These are phyloP conservation scores for Fusarium mundagurra DNA, from an alignment of 2,329 filamentous ascomycete species.

Conservation along the genomic window DNA sequence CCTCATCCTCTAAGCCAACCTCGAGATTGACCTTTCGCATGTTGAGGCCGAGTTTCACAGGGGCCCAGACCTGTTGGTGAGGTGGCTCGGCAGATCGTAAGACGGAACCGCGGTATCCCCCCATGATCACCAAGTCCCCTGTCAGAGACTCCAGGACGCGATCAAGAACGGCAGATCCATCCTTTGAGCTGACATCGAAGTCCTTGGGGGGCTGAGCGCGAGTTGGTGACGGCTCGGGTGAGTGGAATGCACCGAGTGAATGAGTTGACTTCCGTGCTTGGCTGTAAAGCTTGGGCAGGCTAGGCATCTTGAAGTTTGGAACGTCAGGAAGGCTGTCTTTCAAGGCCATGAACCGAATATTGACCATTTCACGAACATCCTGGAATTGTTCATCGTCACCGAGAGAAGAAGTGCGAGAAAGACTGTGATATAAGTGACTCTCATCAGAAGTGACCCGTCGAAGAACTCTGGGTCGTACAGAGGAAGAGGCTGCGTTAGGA, in stretches of 20 bases:
- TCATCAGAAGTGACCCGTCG: slow-evolving; percentile 66
- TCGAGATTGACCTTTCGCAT: slow-evolving; percentile 92
- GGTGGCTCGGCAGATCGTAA: slow-evolving; percentile 83
- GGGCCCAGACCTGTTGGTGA: slow-evolving; percentile 91
- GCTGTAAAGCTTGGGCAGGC: slow-evolving; percentile 63
- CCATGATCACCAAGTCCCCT: slow-evolving; percentile 88
- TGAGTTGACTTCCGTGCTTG: slow-evolving; percentile 45
- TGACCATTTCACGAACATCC: slow-evolving; percentile 84
- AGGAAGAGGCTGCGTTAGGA: slow-evolving; percentile 3
- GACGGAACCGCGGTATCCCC: slow-evolving; percentile 91
- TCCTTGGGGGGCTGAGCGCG: slow-evolving; percentile 41
- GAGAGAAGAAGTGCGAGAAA: slow-evolving; percentile 83
- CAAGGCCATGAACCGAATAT: slow-evolving; percentile 89
- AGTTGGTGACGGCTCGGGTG: slow-evolving; percentile 38
- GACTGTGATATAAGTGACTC: slow-evolving; percentile 77
- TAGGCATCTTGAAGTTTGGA: slow-evolving; percentile 78
- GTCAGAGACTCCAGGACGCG: slow-evolving; percentile 72
- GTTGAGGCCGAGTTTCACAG: slow-evolving; percentile 91
- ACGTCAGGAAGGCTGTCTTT: slow-evolving; percentile 85
- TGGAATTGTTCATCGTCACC: slow-evolving; percentile 86
- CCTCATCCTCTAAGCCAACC: slow-evolving; percentile 81
- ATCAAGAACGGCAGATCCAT: slow-evolving; percentile 55
- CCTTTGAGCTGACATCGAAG: slow-evolving; percentile 20
- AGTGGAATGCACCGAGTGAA: slow-evolving; percentile 46
- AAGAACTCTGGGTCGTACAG: slow-evolving; percentile 41